Evolutionary conservation across 345 rosid genomes (phyloP).

Genomic region (Gossypium sturtianum): DNA sequence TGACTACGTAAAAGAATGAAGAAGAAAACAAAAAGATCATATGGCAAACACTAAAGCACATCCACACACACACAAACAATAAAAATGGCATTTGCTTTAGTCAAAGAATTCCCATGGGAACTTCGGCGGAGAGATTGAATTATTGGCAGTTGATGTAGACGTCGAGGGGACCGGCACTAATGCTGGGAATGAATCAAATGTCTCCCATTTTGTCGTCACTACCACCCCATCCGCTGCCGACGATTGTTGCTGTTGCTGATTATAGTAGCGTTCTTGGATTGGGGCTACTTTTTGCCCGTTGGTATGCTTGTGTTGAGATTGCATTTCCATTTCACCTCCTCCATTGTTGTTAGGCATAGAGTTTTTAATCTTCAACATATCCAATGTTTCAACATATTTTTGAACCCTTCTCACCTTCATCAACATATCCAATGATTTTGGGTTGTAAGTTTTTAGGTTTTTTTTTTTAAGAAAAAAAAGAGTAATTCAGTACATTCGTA

Average conservation of each 20-base stretch:
- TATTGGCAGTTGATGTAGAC: conserved; percentile 15
- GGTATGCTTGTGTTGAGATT: conserved; percentile 31
- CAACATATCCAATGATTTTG: neutral
- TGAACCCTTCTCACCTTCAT: conserved; percentile 92
- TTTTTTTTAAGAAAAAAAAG: too few species aligned
- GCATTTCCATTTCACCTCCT: conserved; percentile 29
- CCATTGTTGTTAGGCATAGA: conserved; percentile 43
- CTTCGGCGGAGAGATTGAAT: conserved; percentile 41
- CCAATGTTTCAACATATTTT: conserved; percentile 82
- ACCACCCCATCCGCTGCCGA: conserved; percentile 50
- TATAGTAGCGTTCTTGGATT: conserved; percentile 24
- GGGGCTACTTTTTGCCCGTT: conserved; percentile 31
- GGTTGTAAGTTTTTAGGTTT: too few species aligned
- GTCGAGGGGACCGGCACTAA: conserved; percentile 32
- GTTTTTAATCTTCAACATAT: conserved; percentile 73
- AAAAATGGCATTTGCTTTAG: conserved; percentile 21
- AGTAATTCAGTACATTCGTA: too few species aligned
- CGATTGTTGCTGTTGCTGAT: conserved; percentile 27
- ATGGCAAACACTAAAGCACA: conserved; percentile 31
- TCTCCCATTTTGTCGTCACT: conserved; percentile 93
- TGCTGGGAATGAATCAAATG: conserved; percentile 55
- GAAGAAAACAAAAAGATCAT: neutral
- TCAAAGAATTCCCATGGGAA: conserved; percentile 94
- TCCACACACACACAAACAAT: conserved; percentile 35
- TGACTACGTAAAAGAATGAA: conserved; percentile 70